phyloP scores from a whole-genome alignment of 2,329 filamentous ascomycete genomes.

The Alternaria alternata region DNA sequence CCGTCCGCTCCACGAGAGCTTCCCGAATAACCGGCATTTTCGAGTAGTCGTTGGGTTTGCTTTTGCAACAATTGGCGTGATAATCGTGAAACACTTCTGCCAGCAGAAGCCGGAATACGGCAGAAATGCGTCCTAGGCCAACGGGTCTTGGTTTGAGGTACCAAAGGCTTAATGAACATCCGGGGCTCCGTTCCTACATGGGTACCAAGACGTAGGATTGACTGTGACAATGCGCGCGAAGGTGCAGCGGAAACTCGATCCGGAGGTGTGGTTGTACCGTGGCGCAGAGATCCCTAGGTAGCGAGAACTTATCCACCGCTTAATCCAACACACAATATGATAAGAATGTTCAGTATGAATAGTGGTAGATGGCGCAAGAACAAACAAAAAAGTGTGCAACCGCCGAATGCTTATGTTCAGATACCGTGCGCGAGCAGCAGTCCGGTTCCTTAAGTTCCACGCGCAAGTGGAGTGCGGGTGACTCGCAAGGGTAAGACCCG shows the following conservation, averaged over 20 bases:
- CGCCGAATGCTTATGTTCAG: conserved; percentile 23
- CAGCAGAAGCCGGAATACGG: conserved; percentile 45
- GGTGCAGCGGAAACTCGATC: conserved; percentile 36
- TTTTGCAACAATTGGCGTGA: conserved; percentile 18
- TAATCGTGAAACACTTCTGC: conserved; percentile 41
- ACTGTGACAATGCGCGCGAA: conserved; percentile 44
- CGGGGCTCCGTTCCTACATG: conserved; percentile 43
- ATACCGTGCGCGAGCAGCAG: conserved; percentile 40
- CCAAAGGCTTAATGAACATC: conserved; percentile 33
- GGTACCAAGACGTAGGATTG: conserved; percentile 32
- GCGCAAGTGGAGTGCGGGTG: conserved; percentile 38
- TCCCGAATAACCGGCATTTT: conserved; percentile 48
- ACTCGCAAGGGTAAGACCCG: conserved; percentile 43
- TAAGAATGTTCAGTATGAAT: conserved; percentile 21
- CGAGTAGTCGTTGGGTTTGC: conserved; percentile 22
- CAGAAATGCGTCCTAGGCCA: conserved; percentile 27
- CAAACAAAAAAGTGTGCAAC: conserved; percentile 12
- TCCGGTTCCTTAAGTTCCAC: conserved; percentile 45
- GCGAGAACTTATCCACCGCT: conserved; percentile 35
- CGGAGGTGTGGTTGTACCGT: conserved; percentile 27
- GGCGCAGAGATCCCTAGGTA: conserved; percentile 32
- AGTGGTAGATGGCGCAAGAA: conserved; percentile 12
- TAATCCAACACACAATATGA: conserved; percentile 16
- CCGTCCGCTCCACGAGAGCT: conserved; percentile 37
- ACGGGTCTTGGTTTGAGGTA: conserved; percentile 21